A percentile compares a stretch with the other conserved stretches of the same genome.
These are phyloP conservation scores for Bacidia gigantensis DNA, from an alignment of 495 filamentous ascomycete genomes.

Conservation along the genomic window DNA sequence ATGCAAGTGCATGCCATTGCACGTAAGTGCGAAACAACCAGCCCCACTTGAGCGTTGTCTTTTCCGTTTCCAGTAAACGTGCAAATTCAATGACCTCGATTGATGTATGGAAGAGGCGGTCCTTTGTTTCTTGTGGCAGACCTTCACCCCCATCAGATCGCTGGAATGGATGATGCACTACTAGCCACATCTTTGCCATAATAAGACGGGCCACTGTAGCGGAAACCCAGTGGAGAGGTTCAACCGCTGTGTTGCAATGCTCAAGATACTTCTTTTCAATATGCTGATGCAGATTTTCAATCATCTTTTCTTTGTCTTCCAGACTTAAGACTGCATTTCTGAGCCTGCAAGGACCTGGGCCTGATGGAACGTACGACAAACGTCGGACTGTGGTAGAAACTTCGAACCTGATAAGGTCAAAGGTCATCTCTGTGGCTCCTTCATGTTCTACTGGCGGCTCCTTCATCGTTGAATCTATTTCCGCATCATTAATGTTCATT, in stretches of 20 bases:
- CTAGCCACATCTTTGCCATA: slow-evolving; percentile 24
- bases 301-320: slow-evolving; percentile 31
- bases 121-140: slow-evolving; percentile 44
- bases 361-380: slow-evolving; percentile 19
- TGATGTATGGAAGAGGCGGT: slow-evolving; percentile 46
- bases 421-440: slow-evolving; percentile 65
- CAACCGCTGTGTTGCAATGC: slow-evolving; percentile 22
- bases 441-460: slow-evolving; percentile 40
- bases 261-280: slow-evolving; percentile 32
- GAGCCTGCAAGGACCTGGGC: slow-evolving; percentile 11
- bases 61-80: slow-evolving; percentile 35
- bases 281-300: slow-evolving; percentile 29
- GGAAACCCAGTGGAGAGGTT: slow-evolving; percentile 31
- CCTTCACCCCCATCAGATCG: slow-evolving; percentile 17
- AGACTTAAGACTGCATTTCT: slow-evolving; percentile 20
- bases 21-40: slow-evolving; percentile 47
- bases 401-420: slow-evolving; percentile 49
- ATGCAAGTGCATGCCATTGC: slow-evolving; percentile 48
- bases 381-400: slow-evolving; percentile 23
- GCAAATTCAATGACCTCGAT: slow-evolving; percentile 45
- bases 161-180: slow-evolving; percentile 25
- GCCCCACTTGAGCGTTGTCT: slow-evolving; percentile 38
- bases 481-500: slow-evolving; percentile 63
- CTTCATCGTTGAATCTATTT: slow-evolving; percentile 49
- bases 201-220: slow-evolving; percentile 30